A percentile compares a stretch with the other conserved stretches of the same genome.
Conservation (phyloP, 2,329 filamentous ascomycete species). For the Ceratocystis lukuohia region DNA sequence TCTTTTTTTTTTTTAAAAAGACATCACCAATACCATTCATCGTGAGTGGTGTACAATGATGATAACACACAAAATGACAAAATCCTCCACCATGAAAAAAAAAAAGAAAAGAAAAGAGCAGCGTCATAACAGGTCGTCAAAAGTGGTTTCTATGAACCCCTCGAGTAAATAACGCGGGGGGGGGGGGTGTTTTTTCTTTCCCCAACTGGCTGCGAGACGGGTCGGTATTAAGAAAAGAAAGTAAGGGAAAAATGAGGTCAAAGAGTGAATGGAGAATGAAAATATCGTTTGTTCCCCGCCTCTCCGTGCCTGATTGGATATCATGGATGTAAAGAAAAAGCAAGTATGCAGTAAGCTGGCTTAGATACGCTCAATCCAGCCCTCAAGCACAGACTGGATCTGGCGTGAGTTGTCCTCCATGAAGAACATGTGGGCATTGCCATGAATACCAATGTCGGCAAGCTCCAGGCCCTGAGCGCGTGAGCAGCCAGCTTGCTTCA, state of each 20-base stretch:
- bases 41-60: too few relatives aligned
- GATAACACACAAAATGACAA: too few relatives aligned
- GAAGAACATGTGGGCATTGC: constrained; percentile 37
- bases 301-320: too few relatives aligned
- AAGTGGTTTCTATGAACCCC: too few relatives aligned
- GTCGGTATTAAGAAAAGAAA: neutral
- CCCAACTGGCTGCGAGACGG: neutral
- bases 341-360: neutral
- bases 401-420: constrained; percentile 36
- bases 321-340: neutral
- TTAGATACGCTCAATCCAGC: constrained; percentile 15
- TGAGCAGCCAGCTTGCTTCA: constrained; percentile 31
- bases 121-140: too few relatives aligned
- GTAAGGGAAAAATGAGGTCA: neutral
- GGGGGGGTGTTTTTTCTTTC: too few relatives aligned
- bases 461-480: constrained; percentile 24
- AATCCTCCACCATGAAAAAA: too few relatives aligned
- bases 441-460: constrained; percentile 29
- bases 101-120: too few relatives aligned
- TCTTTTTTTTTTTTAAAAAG: too few relatives aligned
- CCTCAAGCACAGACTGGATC: constrained; percentile 23
- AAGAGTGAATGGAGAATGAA: neutral
- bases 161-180: too few relatives aligned
- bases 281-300: too few relatives aligned
- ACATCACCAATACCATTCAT: too few relatives aligned